These are phyloP conservation scores for Nakazawaea peltata DNA, from an alignment of 805 yeast genomes.

Conservation along the genomic window DNA sequence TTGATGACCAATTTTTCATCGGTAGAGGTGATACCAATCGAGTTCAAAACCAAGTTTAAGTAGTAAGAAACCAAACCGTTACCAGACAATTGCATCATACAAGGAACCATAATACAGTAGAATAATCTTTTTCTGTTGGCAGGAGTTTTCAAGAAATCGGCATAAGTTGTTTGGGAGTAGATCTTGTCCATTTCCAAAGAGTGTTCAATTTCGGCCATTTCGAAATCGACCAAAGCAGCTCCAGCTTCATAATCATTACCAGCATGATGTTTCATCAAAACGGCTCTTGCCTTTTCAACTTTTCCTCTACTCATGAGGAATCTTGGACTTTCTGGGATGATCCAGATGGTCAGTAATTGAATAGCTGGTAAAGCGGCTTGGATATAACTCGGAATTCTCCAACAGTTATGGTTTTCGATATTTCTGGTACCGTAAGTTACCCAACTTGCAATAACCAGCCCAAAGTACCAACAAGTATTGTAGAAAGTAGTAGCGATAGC, in stretches of 20 bases:
- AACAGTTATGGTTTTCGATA: slow-evolving; percentile 1
- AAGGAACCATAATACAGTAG: slow-evolving; percentile 24
- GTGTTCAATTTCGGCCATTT: slow-evolving; percentile 29
- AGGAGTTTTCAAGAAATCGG: slow-evolving; percentile 28
- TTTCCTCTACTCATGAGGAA: slow-evolving; percentile 30
- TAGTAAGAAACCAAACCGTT: slow-evolving; percentile 46
- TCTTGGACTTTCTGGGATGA: slow-evolving; percentile 45
- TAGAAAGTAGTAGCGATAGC: slow-evolving; percentile 29
- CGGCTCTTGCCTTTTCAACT: slow-evolving; percentile 29
- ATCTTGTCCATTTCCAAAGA: slow-evolving; percentile 32
- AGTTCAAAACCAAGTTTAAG: slow-evolving; percentile 35
- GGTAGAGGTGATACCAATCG: slow-evolving; percentile 44
- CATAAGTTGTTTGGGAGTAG: slow-evolving; percentile 25
- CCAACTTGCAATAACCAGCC: slow-evolving; percentile 48
- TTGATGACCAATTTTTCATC: slow-evolving; percentile 39
- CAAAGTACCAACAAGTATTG: slow-evolving; percentile 44
- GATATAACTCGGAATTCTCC: slow-evolving; percentile 25
- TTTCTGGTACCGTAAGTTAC: slow-evolving; percentile 35
- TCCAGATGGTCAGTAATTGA: slow-evolving; percentile 21
- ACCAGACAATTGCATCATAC: slow-evolving; percentile 39
- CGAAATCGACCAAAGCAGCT: slow-evolving; percentile 25
- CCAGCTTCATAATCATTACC: slow-evolving; percentile 22
- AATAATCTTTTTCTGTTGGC: slow-evolving; percentile 35
- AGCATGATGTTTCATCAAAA: slow-evolving; percentile 31
- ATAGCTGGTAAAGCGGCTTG: slow-evolving; percentile 29